Conservation (phyloP, 2,329 filamentous ascomycete species). For the Penicillium capsulatum region DNA sequence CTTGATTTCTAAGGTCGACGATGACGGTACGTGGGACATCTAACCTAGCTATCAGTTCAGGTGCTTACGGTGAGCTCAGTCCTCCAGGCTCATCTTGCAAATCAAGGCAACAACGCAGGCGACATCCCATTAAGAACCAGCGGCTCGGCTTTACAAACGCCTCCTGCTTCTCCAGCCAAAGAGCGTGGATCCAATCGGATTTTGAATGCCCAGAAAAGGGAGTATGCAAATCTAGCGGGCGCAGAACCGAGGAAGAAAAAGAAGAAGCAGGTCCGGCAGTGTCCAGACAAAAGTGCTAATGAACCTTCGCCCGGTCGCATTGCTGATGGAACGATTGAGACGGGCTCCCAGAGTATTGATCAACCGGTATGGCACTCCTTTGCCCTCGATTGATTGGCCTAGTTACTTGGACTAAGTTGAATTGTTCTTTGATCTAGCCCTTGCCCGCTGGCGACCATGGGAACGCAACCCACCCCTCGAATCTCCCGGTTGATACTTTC, state of each 20-base stretch:
- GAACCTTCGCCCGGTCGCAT: not conserved
- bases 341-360: not conserved
- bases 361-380: not conserved
- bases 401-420: not conserved
- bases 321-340: not conserved
- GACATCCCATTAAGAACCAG: not conserved
- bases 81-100: not conserved
- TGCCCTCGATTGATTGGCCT: not conserved
- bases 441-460: not conserved
- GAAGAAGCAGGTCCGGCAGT: not conserved
- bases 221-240: not conserved
- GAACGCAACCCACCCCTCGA: not conserved
- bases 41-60: not conserved
- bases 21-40: slow-evolving; percentile 3
- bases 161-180: not conserved
- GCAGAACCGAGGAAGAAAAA: not conserved
- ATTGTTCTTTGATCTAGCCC: not conserved
- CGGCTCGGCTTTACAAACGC: not conserved
- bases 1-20: slow-evolving; percentile 6
- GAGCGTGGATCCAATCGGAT: not conserved
- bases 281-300: not conserved
- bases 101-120: not conserved
- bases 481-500: not conserved
- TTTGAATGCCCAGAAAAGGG: not conserved
- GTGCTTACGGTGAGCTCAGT: not conserved